Evolutionary conservation across 2,329 filamentous ascomycete species (phyloP), one percentile per base, ranked within the genome.

Genomic region (Trichoderma sp.): DNA sequence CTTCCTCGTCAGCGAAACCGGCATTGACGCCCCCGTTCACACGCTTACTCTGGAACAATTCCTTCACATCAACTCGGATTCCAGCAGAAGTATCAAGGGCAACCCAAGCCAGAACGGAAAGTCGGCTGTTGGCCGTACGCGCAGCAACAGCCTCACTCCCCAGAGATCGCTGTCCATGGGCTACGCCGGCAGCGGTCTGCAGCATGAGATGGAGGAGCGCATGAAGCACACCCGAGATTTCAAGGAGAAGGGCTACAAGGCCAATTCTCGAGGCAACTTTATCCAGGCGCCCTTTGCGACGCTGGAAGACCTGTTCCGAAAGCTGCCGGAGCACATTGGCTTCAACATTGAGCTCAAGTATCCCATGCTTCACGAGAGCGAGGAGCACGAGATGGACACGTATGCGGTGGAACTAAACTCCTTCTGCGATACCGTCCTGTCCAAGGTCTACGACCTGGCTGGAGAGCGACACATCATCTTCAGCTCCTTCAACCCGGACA

Each of bases 341-440:
- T 99, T 99, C 84, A 98, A 99, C 78, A 96, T 99, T 71, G 95
- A 99, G 80, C 91, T 99, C 85, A 98, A 99, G 79, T 99, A 99
- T 75, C 95, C 95, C 5, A 98, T 98, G 93, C 86, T 99, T 48
- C 90, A 94, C 75, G 96, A 99, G 81, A 92, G 88, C 66, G 92
- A 97, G 76, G 91, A 96, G 75, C 91, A 97, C 70, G 92, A 96
- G 71, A 97, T 98, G 93, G 94, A 97, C 75, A 91, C 91, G 3
- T 97, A 97, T 74, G 93, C 92, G 0, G 91, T 98, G 54, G 95
- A 99, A 78, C 85, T 98, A 71, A 98, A 98, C 78, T 92, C 90
- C 1, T 99, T 98, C 76, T 94, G 96, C 74, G 95, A 99, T 76
- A 97, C 92, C 0, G 91, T 99, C 3, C 83, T 99, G 9, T 84